Evolutionary conservation across 2,329 filamentous ascomycete species (phyloP), one percentile per base, ranked within the genome.

Genomic region (Clarireedia homoeocarpa): DNA sequence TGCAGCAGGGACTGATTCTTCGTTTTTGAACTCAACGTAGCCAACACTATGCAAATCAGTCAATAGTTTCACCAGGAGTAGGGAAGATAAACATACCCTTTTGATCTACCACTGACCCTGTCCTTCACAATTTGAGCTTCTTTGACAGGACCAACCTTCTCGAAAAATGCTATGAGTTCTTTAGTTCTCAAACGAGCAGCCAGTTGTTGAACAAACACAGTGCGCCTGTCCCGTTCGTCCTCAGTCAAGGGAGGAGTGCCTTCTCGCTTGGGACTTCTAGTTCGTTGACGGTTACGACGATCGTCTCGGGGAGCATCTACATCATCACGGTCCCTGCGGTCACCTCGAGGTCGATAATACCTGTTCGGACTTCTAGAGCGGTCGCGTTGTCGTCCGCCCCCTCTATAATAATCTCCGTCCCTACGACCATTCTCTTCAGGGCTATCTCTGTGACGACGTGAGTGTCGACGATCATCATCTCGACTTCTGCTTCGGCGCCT

Each of bases 71-170:
- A 30, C 23, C 38, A 20, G 24, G 34, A 23, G n/a, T 4, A 38
- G 26, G 24, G 6, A 58, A 34, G 50, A 15, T 45, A 50, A 53
- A 59, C 87, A 69, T 79, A 96, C 92, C 94, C 94, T 79, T 99
- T 99, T 61, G 91, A 96, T 74, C 94, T 89, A 66, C 91, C 89
- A 74, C 91, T 96, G 61, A 99, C 91, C 61, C 94, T 84, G 67
- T 99, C 94, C 74, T 97, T 97, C 53, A 99, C 94, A 68, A 99
- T 99, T 76, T 97, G 94, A 51, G 94, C 94, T 72, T 97, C 94
- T 66, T 94, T 95, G 55, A 99, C 94, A 40, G 89, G 85, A 61
- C 94, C 94, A 66, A 94, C 88, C 73, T 92, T 91, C 71, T 96
- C 90, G 69, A 99, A 99, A 72, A 99, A 99, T 60, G 85, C 82